Evolutionary conservation across 441 rosid genomes (phyloP), one percentile per base, ranked within the genome.

Genomic region (Dalechampia spathulata): DNA sequence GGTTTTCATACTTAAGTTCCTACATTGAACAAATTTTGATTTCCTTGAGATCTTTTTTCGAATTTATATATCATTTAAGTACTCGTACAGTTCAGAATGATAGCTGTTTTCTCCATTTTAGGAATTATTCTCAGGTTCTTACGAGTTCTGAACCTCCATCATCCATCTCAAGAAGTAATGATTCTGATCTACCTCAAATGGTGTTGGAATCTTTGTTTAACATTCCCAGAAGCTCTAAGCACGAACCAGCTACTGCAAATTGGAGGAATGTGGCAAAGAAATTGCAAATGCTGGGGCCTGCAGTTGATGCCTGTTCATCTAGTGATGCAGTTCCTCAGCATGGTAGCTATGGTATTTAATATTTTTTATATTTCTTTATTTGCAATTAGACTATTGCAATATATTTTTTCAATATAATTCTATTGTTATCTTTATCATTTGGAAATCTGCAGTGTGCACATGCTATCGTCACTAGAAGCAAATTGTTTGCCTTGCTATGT

Each of bases 221-320:
- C 66, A 61, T 78, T 47, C 67, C 82, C 57, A 75, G 64, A 74
- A 86, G 81, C 70, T 53, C 86, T 58, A 81, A 83, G 64, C 80
- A 66, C 30, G 90, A 86, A 74, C 83, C 87, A 43, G 64, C 68
- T 64, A 73, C 84, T 42, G 83, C 84, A 93, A 78, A 76, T 72
- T 91, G 98, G 98, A 83, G 79, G 75, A 78, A 78, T 61, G 81
- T 88, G 50, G 89, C 81, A 48, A 88, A 80, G 76, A 88, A 91
- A 75, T 64, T 88, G 88, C 85, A 76, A 71, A 72, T 78, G 27
- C 76, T 91, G 67, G 80, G 81, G 49, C 75, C 74, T 62, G 73
- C 62, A 61, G 36, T 64, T 66, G 81, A 81, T 77, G 63, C 66
- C 66, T 59, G 63, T 67, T 62, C 70, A 25, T 70, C 85, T 71